Percentiles rank a stretch among this genome's conserved stretches.
These are phyloP conservation scores for Nematocida parisii DNA, from an alignment of 371 early-diverging fungal species.

Conservation along the genomic window DNA sequence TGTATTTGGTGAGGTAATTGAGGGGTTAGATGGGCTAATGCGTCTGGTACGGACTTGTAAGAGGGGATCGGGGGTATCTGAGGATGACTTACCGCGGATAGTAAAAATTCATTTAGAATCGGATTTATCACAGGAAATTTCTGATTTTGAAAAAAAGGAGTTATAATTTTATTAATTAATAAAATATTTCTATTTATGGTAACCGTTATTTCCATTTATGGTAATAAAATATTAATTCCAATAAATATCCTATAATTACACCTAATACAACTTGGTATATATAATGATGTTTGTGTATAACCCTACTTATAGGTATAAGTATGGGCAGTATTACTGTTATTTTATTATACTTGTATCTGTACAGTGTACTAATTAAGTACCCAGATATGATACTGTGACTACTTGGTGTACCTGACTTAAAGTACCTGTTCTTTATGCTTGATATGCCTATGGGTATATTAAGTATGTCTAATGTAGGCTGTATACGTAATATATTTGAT, in stretches of 20 bases:
- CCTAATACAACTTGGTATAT: conserved; percentile 42
- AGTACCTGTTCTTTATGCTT: conserved; percentile 14
- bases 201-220: neutral
- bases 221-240: neutral
- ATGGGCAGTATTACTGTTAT: neutral
- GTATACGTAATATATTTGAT: neutral
- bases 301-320: conserved; percentile 5
- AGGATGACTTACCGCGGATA: neutral
- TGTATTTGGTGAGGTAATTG: conserved; percentile 86
- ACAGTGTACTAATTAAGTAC: conserved; percentile 4
- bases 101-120: neutral
- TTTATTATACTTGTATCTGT: neutral
- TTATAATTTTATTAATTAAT: neutral
- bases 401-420: conserved; percentile 48
- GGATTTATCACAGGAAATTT: neutral
- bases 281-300: conserved; percentile 35
- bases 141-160: neutral
- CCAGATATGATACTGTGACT: conserved; percentile 52
- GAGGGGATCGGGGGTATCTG: neutral
- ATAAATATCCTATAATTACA: conserved; percentile 1
- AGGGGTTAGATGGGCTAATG: conserved; percentile 72
- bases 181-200: neutral
- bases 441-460: conserved; percentile 24
- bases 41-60: too few species aligned
- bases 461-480: conserved; percentile 33